Evolutionary conservation across 257 asterid species (phyloP), one percentile per base, ranked within the genome.

Genomic region (Linaria vulgaris): DNA sequence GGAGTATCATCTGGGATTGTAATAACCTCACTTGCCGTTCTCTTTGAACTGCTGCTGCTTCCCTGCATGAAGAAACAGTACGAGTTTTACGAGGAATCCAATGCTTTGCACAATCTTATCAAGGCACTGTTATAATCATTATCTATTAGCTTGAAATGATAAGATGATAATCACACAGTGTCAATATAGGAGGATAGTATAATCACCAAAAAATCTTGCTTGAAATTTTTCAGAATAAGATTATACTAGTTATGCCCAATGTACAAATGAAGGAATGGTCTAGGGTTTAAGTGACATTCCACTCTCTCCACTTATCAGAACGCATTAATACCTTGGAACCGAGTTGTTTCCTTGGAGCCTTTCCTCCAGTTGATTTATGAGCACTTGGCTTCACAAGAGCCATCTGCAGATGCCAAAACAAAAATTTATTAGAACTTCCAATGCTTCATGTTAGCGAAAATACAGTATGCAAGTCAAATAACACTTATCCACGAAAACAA

Each of bases 361-460:
- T 75, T 67, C 81, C 81, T 19, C 79, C 81, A 15, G 83, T 72
- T 67, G 82, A 78, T 67, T 78, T 76, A 54, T 61, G 80, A 44
- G 84, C 84, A 68, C 56, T 51, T 62, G 49, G 78, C 56, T 64
- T 78, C 1, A 19, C 20, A 23, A 24, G 66, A 43, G 62, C 34
- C 55, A 34, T 30, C 87, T 82, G 80, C 69, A 66, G 56, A 61
- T 54, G 25, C 44, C 60, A 61, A 27, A 41, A 48, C 21, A 56
- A 16, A 37, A 31, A 57, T 23, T 34, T 44, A 69, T 56, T 22
- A 12, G 31, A 79, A 47, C 12, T 23, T 56, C 23, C 52, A n/a
- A 19, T 17, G 13, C 51, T 34, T 22, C 56, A 20, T 4, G 53
- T 24, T 30, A 1, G 34, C 57, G 17, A 9, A 53, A 52, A 50